A percentile compares a stretch with the other conserved stretches of the same genome.
Conservation (phyloP, 306 rosid species). For the Hippophae gyantsensis region DNA sequence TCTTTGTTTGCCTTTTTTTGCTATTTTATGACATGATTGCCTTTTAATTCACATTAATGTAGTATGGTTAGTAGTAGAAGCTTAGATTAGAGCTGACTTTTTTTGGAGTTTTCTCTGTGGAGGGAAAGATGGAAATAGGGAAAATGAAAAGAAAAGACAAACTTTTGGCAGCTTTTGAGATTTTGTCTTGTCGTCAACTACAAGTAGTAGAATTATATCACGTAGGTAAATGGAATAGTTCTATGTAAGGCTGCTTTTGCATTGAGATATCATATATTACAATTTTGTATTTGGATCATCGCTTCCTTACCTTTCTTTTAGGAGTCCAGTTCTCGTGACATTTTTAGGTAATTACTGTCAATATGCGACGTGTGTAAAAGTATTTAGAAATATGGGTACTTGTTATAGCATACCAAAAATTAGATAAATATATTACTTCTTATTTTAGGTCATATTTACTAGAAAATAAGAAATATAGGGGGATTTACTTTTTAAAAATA, state of each 20-base stretch:
- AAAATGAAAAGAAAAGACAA: neutral
- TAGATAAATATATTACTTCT: too few relatives aligned
- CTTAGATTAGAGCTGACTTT: conserved; percentile 22
- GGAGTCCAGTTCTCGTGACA: neutral
- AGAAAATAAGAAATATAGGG: too few relatives aligned
- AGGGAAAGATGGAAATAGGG: too few relatives aligned
- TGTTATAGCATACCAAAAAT: too few relatives aligned
- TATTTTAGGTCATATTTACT: too few relatives aligned
- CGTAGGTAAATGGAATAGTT: conserved; percentile 1
- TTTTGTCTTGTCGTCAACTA: conserved; percentile 25
- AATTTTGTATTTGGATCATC: neutral
- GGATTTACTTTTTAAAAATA: too few relatives aligned
- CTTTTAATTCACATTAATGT: too few relatives aligned
- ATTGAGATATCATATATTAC: neutral
- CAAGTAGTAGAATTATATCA: neutral
- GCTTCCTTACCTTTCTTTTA: neutral
- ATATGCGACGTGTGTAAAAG: too few relatives aligned
- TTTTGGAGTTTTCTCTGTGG: conserved; percentile 12
- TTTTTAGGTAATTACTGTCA: neutral
- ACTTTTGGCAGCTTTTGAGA: conserved; percentile 26
- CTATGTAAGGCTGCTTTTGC: neutral
- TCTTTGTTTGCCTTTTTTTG: too few relatives aligned
- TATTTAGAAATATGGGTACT: too few relatives aligned
- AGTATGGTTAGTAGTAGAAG: neutral
- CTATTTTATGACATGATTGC: too few relatives aligned